Percentiles rank a stretch among this genome's conserved stretches.
phyloP scores from a whole-genome alignment of 2,329 filamentous ascomycete species.

The Coniella vitis region DNA sequence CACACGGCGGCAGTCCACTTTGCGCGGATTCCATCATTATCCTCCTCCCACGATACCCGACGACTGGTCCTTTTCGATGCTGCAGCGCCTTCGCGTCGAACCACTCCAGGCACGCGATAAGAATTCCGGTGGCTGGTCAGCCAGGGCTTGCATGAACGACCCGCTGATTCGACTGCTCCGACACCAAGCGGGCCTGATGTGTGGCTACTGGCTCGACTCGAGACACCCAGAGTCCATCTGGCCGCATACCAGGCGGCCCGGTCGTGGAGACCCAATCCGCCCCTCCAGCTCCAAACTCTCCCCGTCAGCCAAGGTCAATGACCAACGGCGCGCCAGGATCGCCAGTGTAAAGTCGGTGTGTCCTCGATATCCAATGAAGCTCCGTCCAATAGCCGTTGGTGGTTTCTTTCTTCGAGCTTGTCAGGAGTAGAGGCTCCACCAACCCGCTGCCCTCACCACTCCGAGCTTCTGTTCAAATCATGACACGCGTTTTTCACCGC shows the following conservation, averaged over 20 bases:
- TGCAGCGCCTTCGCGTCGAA: not conserved
- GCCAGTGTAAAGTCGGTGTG: constrained; percentile 18
- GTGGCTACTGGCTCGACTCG: constrained; percentile 11
- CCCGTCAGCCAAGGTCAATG: not conserved
- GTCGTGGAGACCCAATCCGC: constrained; percentile 17
- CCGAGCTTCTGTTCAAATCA: not conserved
- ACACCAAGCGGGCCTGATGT: constrained; percentile 10
- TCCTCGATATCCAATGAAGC: constrained; percentile 3
- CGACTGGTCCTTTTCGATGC: not conserved
- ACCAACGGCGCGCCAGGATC: constrained; percentile 11
- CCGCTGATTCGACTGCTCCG: constrained; percentile 9
- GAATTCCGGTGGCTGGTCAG: constrained; percentile 17
- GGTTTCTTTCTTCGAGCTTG: constrained; percentile 3
- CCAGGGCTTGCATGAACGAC: constrained; percentile 14
- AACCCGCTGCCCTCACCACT: constrained; percentile 9
- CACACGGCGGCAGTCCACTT: no score
- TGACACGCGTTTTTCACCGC: constrained; percentile 14
- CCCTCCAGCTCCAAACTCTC: not conserved
- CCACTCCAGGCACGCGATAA: constrained; percentile 1
- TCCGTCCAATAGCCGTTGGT: constrained; percentile 10
- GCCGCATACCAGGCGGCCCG: constrained; percentile 16
- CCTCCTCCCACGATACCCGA: not conserved
- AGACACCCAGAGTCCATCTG: constrained; percentile 11
- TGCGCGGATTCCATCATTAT: no score
- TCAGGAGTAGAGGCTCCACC: constrained; percentile 7